Evolutionary conservation across 306 rosid genomes (phyloP), one percentile per base, ranked within the genome.

Genomic region (Castanea crenata): DNA sequence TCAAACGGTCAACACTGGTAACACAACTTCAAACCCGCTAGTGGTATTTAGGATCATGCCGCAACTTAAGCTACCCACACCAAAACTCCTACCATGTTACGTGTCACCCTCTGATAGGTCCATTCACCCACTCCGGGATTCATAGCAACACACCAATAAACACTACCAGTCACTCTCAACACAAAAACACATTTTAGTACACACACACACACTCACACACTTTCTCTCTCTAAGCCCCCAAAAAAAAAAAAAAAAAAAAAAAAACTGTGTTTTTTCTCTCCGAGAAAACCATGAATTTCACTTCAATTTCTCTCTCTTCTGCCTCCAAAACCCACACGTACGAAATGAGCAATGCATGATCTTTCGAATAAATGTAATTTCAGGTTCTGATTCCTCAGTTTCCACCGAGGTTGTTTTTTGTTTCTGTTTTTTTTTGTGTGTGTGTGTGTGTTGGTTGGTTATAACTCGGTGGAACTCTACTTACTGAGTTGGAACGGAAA

Each of bases 101-200:
- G 99, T 95, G 99, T 85, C 90, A 5, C 0, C 0, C 4, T 11
- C 5, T 56, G 13, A 89, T 90, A 91, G 65, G 96, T 1, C 5
- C 32, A 19, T 80, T 63, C 6, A 55, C 6, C 69, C 79, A 88
- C 98, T 89, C 89, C 90, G 96, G 99, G 97, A 95, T 95, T 91
- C 97, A 90, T 90, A 88, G 86, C 89, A 80, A 82, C 88, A 63
- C 88, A 80, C 93, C 97, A 91, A 91, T 92, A 76, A 93, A 83
- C 90, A 71, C 80, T 72, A 65, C 83, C 80, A 83, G 90, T 90
- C 98, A 72, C 91, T 55, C 87, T 90, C 91, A 2, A 2, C 11
- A 41, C 46, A 41, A 41, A 41, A 41, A 41, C 46, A 41, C 46
- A 41, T 8, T 41, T 38, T 41, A 41, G 3, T 7, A 2, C 3